Evolutionary conservation across 192 early-diverging fungal genomes (phyloP).

Genomic region (Radiomyces spectabilis): DNA sequence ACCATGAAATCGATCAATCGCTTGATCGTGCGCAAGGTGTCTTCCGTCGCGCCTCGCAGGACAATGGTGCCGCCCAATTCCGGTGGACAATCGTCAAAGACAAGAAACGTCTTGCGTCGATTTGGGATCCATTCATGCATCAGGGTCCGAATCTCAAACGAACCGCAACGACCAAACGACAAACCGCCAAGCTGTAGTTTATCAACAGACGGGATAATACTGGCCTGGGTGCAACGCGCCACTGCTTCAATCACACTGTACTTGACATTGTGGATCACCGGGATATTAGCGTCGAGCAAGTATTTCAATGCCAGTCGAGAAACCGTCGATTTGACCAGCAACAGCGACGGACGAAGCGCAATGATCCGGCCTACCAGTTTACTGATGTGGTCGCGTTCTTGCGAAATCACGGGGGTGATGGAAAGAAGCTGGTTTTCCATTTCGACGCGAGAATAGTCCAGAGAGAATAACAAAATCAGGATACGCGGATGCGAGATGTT

Average conservation of each 20-base stretch:
- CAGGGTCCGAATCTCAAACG: conserved; percentile 74
- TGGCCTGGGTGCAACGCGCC: conserved; percentile 79
- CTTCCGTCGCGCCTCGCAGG: conserved; percentile 72
- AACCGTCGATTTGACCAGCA: conserved; percentile 77
- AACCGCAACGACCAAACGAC: conserved; percentile 69
- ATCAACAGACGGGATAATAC: conserved; percentile 78
- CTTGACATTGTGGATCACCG: conserved; percentile 83
- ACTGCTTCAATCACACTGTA: conserved; percentile 76
- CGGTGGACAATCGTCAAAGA: conserved; percentile 78
- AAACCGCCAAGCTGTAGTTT: conserved; percentile 60
- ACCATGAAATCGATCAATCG: conserved; percentile 76
- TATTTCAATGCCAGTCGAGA: conserved; percentile 81
- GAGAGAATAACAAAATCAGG: conserved; percentile 77
- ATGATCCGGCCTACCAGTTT: conserved; percentile 75
- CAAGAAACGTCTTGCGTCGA: conserved; percentile 78
- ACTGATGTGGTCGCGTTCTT: conserved; percentile 78
- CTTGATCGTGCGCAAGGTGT: conserved; percentile 68
- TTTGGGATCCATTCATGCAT: conserved; percentile 76
- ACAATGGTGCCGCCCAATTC: conserved; percentile 83
- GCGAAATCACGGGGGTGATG: conserved; percentile 70
- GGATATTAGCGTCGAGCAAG: conserved; percentile 70
- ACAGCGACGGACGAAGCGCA: conserved; percentile 66
- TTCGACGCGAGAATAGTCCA: conserved; percentile 71
- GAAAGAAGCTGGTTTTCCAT: conserved; percentile 71
- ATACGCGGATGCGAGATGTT: conserved; percentile 65